Evolutionary conservation across 2,329 filamentous ascomycete species (phyloP).

Genomic region (Sclerotinia subarctica): DNA sequence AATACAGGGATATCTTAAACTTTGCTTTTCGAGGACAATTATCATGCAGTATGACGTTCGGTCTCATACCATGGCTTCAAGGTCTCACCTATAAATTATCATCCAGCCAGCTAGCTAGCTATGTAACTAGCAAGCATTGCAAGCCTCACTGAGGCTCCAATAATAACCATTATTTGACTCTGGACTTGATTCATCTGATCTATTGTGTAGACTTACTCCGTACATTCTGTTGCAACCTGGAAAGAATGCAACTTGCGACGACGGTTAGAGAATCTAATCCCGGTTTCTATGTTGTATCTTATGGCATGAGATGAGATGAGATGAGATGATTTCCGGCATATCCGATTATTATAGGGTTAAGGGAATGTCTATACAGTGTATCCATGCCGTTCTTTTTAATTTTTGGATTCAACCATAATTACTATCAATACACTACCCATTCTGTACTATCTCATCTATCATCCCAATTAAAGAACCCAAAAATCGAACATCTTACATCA

Average conservation of each 20-base stretch:
- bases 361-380: too few species aligned
- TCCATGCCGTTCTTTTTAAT: too few species aligned
- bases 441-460: too few species aligned
- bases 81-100: neutral
- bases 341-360: neutral
- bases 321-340: neutral
- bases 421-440: too few species aligned
- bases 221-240: too few species aligned
- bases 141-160: neutral
- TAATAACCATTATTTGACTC: neutral
- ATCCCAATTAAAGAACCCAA: too few species aligned
- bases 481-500: too few species aligned
- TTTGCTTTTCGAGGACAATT: neutral
- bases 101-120: neutral
- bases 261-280: too few species aligned
- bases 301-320: conserved; percentile 1
- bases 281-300: neutral
- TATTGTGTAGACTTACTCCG: neutral
- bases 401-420: too few species aligned
- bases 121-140: neutral
- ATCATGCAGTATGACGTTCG: neutral
- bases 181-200: neutral
- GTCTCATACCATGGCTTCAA: neutral
- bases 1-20: neutral
- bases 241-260: too few species aligned